Evolutionary conservation across 2,329 filamentous ascomycete genomes (phyloP), one percentile per base, ranked within the genome.

Genomic region (Neopestalotiopsis sp.): DNA sequence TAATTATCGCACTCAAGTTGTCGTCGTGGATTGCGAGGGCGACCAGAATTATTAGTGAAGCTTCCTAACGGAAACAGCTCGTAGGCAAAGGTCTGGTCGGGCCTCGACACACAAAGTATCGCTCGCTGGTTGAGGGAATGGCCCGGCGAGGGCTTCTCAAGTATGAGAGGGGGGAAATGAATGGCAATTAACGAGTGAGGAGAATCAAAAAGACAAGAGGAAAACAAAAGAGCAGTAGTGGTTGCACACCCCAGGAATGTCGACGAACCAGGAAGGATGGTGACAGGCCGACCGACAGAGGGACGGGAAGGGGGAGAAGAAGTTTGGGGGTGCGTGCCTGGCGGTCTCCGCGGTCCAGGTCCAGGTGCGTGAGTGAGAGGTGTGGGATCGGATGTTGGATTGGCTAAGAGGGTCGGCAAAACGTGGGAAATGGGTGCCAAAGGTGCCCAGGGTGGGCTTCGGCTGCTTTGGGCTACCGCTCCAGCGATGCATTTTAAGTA

Each of bases 201-300:
- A 66, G 63, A 66, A 66, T 24, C 13, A 62, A 40, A 61, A 66
- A 34, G 24, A 28, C n/a, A 28, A 45, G 63, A 34, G 53, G 53
- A 66, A 45, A 38, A 57, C 34, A 45, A 66, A 66, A 20, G 63
- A 57, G 20, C 34, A 38, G 34, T 34, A 32, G 63, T 20, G 59
- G 59, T 30, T 62, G 61, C 61, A 66, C 45, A 66, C 42, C 34
- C 49, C 20, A 42, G n/a, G 42, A 24, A 24, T 28, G 63, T 56
- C 53, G 63, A 45, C 49, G 42, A 45, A 56, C 49, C 63, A 30
- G 63, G 53, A 49, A 28, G 28, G 14, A 57, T 20, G 32, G n/a
- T 30, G 59, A 62, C 32, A 62, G 34, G 34, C 34, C 34, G 34
- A 38, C 34, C 34, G 34, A 38, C 34, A 38, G 34, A 38, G 6